phyloP scores from a whole-genome alignment of 78 protist species.

The Cavenderia fasciculata region DNA sequence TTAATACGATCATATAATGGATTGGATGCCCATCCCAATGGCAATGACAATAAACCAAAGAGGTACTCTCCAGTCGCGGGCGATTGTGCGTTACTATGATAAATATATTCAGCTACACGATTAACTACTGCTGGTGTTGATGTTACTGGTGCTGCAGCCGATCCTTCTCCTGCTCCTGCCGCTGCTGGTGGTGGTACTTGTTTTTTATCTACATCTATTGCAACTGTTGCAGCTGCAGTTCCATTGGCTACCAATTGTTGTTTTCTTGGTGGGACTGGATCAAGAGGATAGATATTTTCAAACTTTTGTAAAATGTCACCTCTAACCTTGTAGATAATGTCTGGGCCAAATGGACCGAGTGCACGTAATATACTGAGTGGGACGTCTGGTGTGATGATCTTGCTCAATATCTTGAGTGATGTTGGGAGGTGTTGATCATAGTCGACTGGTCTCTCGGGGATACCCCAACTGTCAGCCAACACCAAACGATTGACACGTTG shows the following conservation, averaged over 20 bases:
- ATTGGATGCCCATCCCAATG: slow-evolving; percentile 50
- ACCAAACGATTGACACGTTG: slow-evolving; percentile 4
- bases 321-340: slow-evolving; percentile 5
- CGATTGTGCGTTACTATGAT: slow-evolving; percentile 25
- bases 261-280: not conserved
- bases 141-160: no score
- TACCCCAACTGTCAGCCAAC: slow-evolving; percentile 38
- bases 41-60: slow-evolving; percentile 9
- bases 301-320: slow-evolving; percentile 30
- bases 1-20: slow-evolving; percentile 19
- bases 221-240: no score
- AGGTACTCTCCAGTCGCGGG: slow-evolving; percentile 65
- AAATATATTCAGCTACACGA: slow-evolving; percentile 42
- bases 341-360: slow-evolving; percentile 47
- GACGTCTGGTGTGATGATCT: slow-evolving; percentile 4
- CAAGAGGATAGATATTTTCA: slow-evolving; percentile 1
- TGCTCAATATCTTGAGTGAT: not conserved
- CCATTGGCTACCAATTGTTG: no score
- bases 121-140: no score
- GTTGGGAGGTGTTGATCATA: slow-evolving; percentile 30
- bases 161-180: no score
- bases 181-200: no score
- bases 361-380: slow-evolving; percentile 9
- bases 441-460: slow-evolving; percentile 7
- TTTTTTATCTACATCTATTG: no score